A percentile compares a stretch with the other conserved stretches of the same genome.
phyloP scores from a whole-genome alignment of 352 stramenopile species.

The Phytophthora constricta region DNA sequence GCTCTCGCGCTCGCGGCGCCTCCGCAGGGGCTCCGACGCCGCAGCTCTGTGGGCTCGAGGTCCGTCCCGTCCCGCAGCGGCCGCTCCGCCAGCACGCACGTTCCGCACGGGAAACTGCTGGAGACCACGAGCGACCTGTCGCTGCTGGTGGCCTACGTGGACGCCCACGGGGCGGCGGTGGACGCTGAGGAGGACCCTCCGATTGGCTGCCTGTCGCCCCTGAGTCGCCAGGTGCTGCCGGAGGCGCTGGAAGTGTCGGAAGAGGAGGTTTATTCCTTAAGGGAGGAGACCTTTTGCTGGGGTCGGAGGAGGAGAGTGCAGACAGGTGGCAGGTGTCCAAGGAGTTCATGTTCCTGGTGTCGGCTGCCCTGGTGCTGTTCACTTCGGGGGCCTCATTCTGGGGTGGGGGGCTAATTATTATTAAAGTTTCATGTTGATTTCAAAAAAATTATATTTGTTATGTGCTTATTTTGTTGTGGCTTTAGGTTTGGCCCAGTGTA shows the following conservation, averaged over 20 bases:
- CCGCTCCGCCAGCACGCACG: constrained; percentile 18
- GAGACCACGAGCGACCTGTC: constrained; percentile 37
- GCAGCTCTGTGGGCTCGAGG: constrained; percentile 17
- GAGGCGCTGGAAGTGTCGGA: too few relatives aligned
- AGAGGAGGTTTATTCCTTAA: background rate
- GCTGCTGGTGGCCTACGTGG: constrained; percentile 24
- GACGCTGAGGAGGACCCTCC: background rate
- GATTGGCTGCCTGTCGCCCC: background rate
- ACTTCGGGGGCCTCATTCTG: constrained; percentile 78
- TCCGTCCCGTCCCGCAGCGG: constrained; percentile 6
- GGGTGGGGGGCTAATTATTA: constrained; percentile 32
- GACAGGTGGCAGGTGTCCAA: constrained; percentile 49
- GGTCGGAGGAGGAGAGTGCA: background rate
- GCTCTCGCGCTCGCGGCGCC: constrained; percentile 21
- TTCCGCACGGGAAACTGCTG: constrained; percentile 19
- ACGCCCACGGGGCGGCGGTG: background rate
- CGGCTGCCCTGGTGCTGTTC: constrained; percentile 61
- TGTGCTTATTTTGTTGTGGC: background rate
- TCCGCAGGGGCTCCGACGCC: constrained; percentile 20
- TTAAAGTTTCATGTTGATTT: background rate
- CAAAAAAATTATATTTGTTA: constrained; percentile 2
- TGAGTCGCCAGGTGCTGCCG: too few relatives aligned
- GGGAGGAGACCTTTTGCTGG: too few relatives aligned
- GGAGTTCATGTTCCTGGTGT: constrained; percentile 69
- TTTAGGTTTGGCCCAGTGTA: constrained; percentile 78